These are phyloP conservation scores for Pinus tabuliformis DNA, from an alignment of 75 land plant species.

Conservation along the genomic window DNA sequence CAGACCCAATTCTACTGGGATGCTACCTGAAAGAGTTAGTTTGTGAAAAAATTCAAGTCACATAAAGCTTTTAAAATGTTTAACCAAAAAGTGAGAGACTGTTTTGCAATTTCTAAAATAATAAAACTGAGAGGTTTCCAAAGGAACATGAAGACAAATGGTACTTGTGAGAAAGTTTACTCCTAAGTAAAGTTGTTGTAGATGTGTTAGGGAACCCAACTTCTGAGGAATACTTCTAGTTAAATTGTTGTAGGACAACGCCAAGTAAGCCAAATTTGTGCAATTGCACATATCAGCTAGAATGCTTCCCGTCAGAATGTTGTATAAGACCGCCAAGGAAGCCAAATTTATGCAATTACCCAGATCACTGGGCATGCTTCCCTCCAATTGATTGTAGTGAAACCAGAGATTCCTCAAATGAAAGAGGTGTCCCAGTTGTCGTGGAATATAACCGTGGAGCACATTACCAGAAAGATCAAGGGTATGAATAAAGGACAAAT, in stretches of 20 bases:
- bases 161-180: too few species aligned
- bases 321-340: conserved; percentile 27
- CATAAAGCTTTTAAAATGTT: too few species aligned
- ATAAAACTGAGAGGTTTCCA: too few species aligned
- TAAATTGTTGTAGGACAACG: conserved; percentile 22
- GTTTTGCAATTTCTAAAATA: too few species aligned
- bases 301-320: neutral
- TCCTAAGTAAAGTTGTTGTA: too few species aligned
- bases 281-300: neutral
- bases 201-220: conserved; percentile 14
- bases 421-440: conserved; percentile 7
- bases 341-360: conserved; percentile 15
- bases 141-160: too few species aligned
- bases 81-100: too few species aligned
- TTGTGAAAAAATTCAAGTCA: too few species aligned
- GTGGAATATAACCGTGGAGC: conserved; percentile 24
- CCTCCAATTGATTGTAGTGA: conserved; percentile 10
- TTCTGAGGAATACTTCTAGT: conserved; percentile 37
- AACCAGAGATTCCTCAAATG: conserved; percentile 14
- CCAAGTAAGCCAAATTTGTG: conserved; percentile 21
- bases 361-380: conserved; percentile 12
- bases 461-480: conserved; percentile 13
- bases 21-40: too few species aligned
- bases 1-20: too few species aligned
- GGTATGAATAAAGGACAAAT: conserved; percentile 14